Percentiles rank a stretch among this genome's conserved stretches.
Evolutionary conservation across 352 stramenopile species (phyloP).

Genomic region (Hyaloperonospora arabidopsidis): DNA sequence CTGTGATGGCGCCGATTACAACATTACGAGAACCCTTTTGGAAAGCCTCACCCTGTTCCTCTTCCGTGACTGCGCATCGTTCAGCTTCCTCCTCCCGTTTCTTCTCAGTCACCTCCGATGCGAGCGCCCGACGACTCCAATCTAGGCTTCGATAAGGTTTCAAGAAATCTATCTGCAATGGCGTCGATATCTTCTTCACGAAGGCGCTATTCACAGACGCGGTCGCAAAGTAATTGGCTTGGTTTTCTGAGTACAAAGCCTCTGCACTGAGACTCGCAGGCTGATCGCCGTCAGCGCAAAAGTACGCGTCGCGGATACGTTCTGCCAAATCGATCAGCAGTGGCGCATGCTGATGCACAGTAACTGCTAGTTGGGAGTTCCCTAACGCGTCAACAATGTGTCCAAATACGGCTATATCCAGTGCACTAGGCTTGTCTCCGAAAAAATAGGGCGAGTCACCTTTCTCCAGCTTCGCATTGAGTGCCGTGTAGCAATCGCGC

Average conservation of each 20-base stretch:
- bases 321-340: slow-evolving; percentile 67
- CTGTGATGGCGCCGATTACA: slow-evolving; percentile 62
- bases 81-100: slow-evolving; percentile 34
- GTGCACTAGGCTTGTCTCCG: slow-evolving; percentile 47
- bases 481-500: slow-evolving; percentile 75
- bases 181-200: slow-evolving; percentile 58
- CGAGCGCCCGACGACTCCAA: slow-evolving; percentile 68
- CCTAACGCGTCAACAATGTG: slow-evolving; percentile 74
- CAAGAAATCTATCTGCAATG: slow-evolving; percentile 60
- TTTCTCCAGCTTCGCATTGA: slow-evolving; percentile 74
- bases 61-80: slow-evolving; percentile 6
- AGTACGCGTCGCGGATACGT: slow-evolving; percentile 65
- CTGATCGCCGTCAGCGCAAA: slow-evolving; percentile 34
- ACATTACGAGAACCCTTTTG: slow-evolving; percentile 76
- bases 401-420: slow-evolving; percentile 78
- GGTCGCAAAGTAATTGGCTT: slow-evolving; percentile 54
- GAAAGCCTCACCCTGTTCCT: slow-evolving; percentile 36
- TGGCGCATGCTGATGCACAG: slow-evolving; percentile 67
- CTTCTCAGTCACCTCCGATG: slow-evolving; percentile 44
- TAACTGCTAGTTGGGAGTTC: slow-evolving; percentile 60
- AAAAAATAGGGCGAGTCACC: slow-evolving; percentile 61
- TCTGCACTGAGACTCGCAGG: slow-evolving; percentile 33
- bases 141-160: slow-evolving; percentile 77
- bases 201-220: slow-evolving; percentile 39
- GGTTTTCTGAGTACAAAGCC: slow-evolving; percentile 61